These are phyloP conservation scores for Plasmodium gallinaceum DNA, from an alignment of 169 alveolate species.

Conservation along the genomic window DNA sequence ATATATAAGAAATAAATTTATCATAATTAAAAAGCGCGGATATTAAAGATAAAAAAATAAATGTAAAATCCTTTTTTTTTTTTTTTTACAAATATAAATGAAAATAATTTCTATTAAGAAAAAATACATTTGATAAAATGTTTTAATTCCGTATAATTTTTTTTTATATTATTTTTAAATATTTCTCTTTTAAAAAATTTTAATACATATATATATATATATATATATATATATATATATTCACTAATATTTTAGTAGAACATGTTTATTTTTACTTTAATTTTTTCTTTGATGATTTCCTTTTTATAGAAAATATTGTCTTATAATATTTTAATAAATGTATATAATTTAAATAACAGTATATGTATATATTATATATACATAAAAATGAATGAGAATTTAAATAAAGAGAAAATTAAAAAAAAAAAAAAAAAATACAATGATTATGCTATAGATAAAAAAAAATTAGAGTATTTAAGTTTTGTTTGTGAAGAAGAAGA, in stretches of 20 bases:
- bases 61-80: neutral
- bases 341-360: neutral
- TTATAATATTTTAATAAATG: no score
- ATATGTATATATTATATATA: neutral
- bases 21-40: no score
- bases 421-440: neutral
- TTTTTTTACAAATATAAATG: no score
- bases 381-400: neutral
- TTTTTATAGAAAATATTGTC: no score
- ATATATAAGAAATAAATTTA: no score
- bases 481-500: conserved; percentile 71
- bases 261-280: no score
- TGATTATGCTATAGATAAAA: conserved; percentile 1
- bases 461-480: conserved; percentile 33
- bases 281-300: no score
- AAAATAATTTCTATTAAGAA: no score
- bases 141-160: no score
- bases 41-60: neutral
- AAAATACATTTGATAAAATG: no score
- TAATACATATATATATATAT: neutral
- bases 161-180: no score
- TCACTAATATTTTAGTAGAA: neutral
- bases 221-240: neutral
- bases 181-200: no score
- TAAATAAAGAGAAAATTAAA: neutral